Conservation (phyloP, 2,329 filamentous ascomycete genomes). For the Coniochaeta ligniaria region DNA sequence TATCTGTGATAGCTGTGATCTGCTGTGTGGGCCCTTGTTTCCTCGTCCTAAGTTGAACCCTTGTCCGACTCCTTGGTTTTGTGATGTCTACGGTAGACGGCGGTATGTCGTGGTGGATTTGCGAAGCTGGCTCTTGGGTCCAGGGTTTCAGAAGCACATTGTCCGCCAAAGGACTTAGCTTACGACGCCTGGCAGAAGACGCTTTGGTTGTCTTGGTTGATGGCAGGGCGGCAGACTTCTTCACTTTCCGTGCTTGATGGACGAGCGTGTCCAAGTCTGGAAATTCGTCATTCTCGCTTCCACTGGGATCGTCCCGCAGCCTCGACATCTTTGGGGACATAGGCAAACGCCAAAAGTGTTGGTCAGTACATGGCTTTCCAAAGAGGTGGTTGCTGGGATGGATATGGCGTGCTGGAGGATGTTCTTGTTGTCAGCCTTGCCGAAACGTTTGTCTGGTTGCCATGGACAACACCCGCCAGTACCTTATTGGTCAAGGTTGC, state of each 20-base stretch:
- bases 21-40: constrained; percentile 4
- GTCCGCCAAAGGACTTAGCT: constrained; percentile 11
- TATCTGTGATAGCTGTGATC: constrained; percentile 2
- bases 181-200: constrained; percentile 13
- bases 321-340: not conserved
- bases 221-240: not conserved
- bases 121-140: constrained; percentile 8
- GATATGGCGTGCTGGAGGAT: no score
- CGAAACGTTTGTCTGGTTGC: not conserved
- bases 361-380: not conserved
- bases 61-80: not conserved
- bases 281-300: not conserved
- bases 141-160: constrained; percentile 15
- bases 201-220: not conserved
- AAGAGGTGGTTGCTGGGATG: not conserved
- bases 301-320: not conserved
- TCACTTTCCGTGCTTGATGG: not conserved
- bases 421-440: not conserved
- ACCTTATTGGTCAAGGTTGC: not conserved
- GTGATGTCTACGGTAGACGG: not conserved
- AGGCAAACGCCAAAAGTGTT: not conserved
- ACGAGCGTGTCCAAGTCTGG: not conserved
- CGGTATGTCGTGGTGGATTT: not conserved
- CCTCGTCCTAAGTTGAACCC: constrained; percentile 12
- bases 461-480: not conserved